These are phyloP conservation scores for Trichoderma hamatum DNA, from an alignment of 2,329 filamentous ascomycete species.

Conservation along the genomic window DNA sequence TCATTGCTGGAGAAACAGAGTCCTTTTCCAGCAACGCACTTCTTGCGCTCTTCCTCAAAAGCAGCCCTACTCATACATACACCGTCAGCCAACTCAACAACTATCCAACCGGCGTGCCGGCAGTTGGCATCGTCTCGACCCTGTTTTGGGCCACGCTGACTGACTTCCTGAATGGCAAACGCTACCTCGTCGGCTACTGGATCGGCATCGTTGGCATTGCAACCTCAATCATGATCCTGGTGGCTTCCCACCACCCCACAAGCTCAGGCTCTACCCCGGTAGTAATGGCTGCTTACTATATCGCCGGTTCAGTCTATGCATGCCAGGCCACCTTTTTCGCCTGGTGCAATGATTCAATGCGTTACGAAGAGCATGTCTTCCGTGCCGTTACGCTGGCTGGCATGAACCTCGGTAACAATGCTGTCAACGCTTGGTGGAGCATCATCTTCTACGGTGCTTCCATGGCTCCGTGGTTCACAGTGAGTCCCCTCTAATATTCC, in stretches of 20 bases:
- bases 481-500: constrained; percentile 41
- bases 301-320: constrained; percentile 70
- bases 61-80: constrained; percentile 48
- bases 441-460: constrained; percentile 71
- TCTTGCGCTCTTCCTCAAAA: constrained; percentile 54
- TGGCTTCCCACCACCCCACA: constrained; percentile 48
- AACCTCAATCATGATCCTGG: constrained; percentile 65
- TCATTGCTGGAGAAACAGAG: constrained; percentile 72
- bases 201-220: constrained; percentile 66
- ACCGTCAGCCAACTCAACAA: constrained; percentile 56
- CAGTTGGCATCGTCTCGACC: constrained; percentile 61
- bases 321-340: constrained; percentile 76
- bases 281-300: constrained; percentile 69
- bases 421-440: constrained; percentile 74
- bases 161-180: constrained; percentile 64
- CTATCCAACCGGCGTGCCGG: constrained; percentile 60
- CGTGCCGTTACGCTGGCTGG: constrained; percentile 69
- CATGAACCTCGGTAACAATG: constrained; percentile 71
- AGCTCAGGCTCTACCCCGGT: constrained; percentile 50
- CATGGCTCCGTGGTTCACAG: constrained; percentile 66
- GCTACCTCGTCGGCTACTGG: constrained; percentile 68
- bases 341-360: constrained; percentile 73
- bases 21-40: constrained; percentile 69
- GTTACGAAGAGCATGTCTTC: constrained; percentile 64
- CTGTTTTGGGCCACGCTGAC: constrained; percentile 72